Evolutionary conservation across 75 land plant genomes (phyloP).

Genomic region (Pseudotsuga menziesii): DNA sequence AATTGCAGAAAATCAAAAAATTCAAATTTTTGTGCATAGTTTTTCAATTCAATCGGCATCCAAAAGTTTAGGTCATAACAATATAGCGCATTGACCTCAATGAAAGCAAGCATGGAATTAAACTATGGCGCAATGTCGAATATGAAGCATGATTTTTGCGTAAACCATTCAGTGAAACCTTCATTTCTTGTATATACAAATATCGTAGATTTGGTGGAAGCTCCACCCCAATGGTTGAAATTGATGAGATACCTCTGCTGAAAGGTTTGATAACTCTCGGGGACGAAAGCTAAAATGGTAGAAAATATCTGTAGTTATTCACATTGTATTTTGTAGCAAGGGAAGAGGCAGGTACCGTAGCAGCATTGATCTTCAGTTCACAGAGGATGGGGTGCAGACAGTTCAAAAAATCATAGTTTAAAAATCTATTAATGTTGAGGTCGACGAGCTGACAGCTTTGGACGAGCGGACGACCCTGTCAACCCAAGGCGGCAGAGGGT

Average conservation of each 20-base stretch:
- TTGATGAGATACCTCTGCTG: slow-evolving; percentile 63
- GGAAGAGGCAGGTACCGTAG: too few species aligned
- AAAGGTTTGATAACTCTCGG: slow-evolving; percentile 43
- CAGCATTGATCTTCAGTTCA: too few species aligned
- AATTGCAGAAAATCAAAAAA: neutral
- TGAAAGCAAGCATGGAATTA: too few species aligned
- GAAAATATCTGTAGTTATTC: slow-evolving; percentile 38
- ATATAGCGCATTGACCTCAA: slow-evolving; percentile 11
- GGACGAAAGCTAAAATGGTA: slow-evolving; percentile 64
- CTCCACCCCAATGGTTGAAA: slow-evolving; percentile 49
- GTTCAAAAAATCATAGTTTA: too few species aligned
- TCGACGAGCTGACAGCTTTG: too few species aligned
- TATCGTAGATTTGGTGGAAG: slow-evolving; percentile 38
- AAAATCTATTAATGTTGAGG: too few species aligned
- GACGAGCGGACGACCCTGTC: too few species aligned
- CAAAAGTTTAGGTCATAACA: too few species aligned
- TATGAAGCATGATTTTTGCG: slow-evolving; percentile 64
- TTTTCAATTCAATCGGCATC: too few species aligned
- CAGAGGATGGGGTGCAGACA: too few species aligned
- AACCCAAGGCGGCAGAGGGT: too few species aligned
- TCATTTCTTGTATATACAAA: slow-evolving; percentile 74
- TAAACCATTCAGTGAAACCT: slow-evolving; percentile 69
- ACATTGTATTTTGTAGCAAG: neutral
- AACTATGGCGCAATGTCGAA: slow-evolving; percentile 47
- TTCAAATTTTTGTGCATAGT: neutral